Base-by-base conservation (phyloP, 306 rosid species). In the Cucurbita maxima region DNA sequence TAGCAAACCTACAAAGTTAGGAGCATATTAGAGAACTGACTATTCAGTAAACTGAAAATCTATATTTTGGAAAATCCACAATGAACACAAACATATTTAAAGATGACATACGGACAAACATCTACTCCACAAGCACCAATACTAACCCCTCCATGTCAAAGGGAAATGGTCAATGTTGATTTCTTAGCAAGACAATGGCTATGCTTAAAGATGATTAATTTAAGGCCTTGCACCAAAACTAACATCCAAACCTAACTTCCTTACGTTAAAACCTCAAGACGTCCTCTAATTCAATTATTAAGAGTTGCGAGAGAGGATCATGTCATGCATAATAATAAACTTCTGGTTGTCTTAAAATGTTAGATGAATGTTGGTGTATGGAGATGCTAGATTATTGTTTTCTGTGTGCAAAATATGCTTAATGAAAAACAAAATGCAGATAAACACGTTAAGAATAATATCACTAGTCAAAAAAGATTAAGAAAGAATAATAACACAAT, bases 1-100 rank as follows among this genome's bases (percentile, higher is more conserved):
- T 95, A 95, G 87, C 97, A 95, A 70, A 95, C 99, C 99, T 95
- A 76, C 77, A 20, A 79, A 69, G 40, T 47, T 72, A 57, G 75
- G 19, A 14, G 61, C 61, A 71, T 51, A 78, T 6, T n/a, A 83
- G 67, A 79, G 79, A 77, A 55, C 1, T 43, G 18, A 64, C 16
- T 63, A 40, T 41, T 41, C 53, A 19, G 51, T 66, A 12, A 44
- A 44, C 54, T 20, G 38, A 10, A 66, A 15, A 64, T 36, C 43
- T 43, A 9, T 64, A 19, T 64, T 64, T 64, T 18, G 52, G 53
- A 16, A 62, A n/a, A 64, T 64, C n/a, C 36, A 2, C 2, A 43
- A 64, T 43, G 9, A 41, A 64, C 40, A 66, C 41, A 18, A 50
- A 8, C 20, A 20, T 0, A 25, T 45, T 67, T 44, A 67, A 45